Percentiles rank a stretch among this genome's conserved stretches.
phyloP scores from a whole-genome alignment of 495 filamentous ascomycete species.

The Neurospora sp. region DNA sequence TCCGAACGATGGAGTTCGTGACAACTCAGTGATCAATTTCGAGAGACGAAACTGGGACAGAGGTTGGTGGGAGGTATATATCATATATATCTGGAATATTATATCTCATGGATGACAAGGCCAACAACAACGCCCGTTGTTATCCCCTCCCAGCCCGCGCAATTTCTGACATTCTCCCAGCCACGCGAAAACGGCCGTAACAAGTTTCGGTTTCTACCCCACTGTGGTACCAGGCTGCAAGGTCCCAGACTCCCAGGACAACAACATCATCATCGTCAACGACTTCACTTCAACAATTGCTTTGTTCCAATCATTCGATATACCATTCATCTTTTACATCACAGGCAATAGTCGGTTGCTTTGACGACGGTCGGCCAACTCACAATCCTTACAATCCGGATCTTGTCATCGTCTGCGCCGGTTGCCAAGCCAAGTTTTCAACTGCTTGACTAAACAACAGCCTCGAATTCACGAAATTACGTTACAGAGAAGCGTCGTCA shows the following conservation, averaged over 20 bases:
- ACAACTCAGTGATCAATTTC: background rate
- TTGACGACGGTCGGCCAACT: too few relatives aligned
- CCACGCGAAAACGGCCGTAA: background rate
- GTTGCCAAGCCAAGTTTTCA: background rate
- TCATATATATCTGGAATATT: background rate
- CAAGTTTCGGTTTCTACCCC: background rate
- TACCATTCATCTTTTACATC: too few relatives aligned
- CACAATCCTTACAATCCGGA: too few relatives aligned
- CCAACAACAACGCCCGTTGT: too few relatives aligned
- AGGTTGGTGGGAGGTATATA: background rate
- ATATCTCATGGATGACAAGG: background rate
- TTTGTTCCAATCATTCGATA: background rate
- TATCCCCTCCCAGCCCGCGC: background rate
- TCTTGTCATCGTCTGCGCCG: background rate
- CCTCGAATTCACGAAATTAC: background rate
- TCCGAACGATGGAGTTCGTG: background rate
- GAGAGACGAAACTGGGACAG: background rate
- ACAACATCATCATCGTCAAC: background rate
- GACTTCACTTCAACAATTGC: background rate
- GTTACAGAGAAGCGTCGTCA: too few relatives aligned
- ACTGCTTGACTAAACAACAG: background rate
- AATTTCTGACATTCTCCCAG: background rate
- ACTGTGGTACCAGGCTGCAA: background rate
- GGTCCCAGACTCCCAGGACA: background rate
- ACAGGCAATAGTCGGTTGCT: too few relatives aligned